Percentiles rank a stretch among this genome's conserved stretches.
These are phyloP conservation scores for Baudoinia panamericana DNA, from an alignment of 495 filamentous ascomycete genomes.

Conservation along the genomic window DNA sequence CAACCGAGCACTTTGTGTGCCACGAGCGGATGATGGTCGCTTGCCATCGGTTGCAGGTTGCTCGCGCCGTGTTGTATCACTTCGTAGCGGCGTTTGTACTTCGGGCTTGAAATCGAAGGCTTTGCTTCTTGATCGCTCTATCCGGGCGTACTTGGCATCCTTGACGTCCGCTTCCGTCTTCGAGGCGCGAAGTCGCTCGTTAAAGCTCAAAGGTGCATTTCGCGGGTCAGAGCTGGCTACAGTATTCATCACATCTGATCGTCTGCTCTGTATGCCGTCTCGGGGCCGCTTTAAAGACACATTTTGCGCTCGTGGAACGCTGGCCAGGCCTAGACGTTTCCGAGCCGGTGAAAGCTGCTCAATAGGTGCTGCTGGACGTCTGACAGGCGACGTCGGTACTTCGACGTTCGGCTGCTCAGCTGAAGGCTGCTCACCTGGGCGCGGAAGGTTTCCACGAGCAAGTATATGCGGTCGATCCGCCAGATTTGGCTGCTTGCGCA, in stretches of 20 bases:
- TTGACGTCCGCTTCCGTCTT: slow-evolving; percentile 41
- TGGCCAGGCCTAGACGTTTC: slow-evolving; percentile 77
- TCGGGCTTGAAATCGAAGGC: slow-evolving; percentile 27
- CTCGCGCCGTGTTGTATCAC: neutral
- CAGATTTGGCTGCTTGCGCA: too few species aligned
- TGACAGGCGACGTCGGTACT: slow-evolving; percentile 69
- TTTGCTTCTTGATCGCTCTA: slow-evolving; percentile 48
- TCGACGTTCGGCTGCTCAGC: slow-evolving; percentile 43
- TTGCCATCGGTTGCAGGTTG: neutral
- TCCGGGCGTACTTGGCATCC: slow-evolving; percentile 40
- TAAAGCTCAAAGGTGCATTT: slow-evolving; percentile 62
- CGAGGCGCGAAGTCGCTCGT: slow-evolving; percentile 66
- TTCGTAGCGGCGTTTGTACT: neutral
- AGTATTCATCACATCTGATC: neutral
- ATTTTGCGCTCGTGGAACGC: slow-evolving; percentile 66
- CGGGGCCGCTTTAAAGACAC: slow-evolving; percentile 67
- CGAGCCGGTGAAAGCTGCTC: slow-evolving; percentile 64
- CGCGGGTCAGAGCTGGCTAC: slow-evolving; percentile 10
- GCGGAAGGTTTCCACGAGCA: too few species aligned
- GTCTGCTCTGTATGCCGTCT: slow-evolving; percentile 11
- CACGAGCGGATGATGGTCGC: neutral
- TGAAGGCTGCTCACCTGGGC: too few species aligned
- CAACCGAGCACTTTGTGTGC: too few species aligned
- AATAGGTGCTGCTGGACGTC: slow-evolving; percentile 34
- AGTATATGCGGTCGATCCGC: too few species aligned